phyloP scores from a whole-genome alignment of 495 filamentous ascomycete species.

The Penicillium herquei region DNA sequence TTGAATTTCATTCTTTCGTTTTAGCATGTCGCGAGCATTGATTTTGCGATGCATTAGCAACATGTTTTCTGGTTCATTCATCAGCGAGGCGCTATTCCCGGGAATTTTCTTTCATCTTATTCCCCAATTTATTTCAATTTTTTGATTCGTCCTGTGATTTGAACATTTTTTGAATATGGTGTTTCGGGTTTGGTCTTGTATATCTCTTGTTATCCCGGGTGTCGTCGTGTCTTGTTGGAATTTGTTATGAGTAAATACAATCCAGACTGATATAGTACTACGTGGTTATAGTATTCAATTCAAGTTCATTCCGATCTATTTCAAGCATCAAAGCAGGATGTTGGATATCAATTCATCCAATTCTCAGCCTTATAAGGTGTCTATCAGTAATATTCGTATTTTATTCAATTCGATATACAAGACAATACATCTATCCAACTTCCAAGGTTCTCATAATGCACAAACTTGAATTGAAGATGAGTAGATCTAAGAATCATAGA shows the following conservation, averaged over 20 bases:
- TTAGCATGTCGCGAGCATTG: not conserved
- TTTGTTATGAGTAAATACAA: slow-evolving; percentile 11
- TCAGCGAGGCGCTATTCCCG: slow-evolving; percentile 43
- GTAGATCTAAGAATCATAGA: no score
- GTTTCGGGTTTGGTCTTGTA: slow-evolving; percentile 8
- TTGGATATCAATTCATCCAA: not conserved
- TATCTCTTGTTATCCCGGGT: slow-evolving; percentile 19
- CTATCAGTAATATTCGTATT: no score
- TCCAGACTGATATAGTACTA: slow-evolving; percentile 11
- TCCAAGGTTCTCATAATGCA: no score
- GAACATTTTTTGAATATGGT: not conserved
- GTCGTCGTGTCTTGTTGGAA: slow-evolving; percentile 3
- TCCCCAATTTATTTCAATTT: not conserved
- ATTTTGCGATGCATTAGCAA: not conserved
- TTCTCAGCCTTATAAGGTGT: no score
- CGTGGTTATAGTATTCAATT: not conserved
- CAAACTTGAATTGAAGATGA: no score
- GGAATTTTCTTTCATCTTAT: slow-evolving; percentile 17
- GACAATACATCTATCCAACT: no score
- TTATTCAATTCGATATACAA: no score
- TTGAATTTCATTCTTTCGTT: not conserved
- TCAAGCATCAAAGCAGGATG: not conserved
- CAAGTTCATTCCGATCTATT: not conserved
- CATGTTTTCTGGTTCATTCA: slow-evolving; percentile 8
- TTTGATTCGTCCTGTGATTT: not conserved